These are phyloP conservation scores for Crucibulum laeve DNA, from an alignment of 768 basidiomycete species.

Conservation along the genomic window DNA sequence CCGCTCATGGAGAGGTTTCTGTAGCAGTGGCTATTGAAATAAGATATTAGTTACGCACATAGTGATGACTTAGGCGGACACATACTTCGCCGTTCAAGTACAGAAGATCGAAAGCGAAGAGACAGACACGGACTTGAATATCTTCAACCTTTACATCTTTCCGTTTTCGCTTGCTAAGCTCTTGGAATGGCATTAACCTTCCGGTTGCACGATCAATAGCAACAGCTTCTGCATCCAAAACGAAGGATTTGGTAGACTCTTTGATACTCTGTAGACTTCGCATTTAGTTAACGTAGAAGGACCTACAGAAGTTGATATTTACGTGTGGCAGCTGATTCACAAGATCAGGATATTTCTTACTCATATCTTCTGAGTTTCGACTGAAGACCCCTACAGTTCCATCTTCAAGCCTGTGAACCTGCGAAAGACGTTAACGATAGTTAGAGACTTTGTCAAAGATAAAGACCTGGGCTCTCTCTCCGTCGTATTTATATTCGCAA, in stretches of 20 bases:
- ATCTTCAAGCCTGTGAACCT: constrained; percentile 82
- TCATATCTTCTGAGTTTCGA: constrained; percentile 99
- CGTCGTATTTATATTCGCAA: constrained; percentile 99
- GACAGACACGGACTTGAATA: constrained; percentile 92
- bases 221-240: constrained; percentile 94
- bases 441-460: neutral
- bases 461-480: constrained; percentile 87
- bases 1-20: constrained; percentile 69
- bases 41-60: neutral
- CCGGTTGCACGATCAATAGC: constrained; percentile 84
- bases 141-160: constrained; percentile 99
- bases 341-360: constrained; percentile 98
- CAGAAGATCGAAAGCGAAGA: constrained; percentile 96
- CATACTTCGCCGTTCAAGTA: constrained; percentile 94
- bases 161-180: constrained; percentile 88
- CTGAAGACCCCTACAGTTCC: constrained; percentile 91
- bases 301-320: constrained; percentile 10
- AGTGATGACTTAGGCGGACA: constrained; percentile 1
- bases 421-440: constrained; percentile 3
- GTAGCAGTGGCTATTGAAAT: constrained; percentile 68
- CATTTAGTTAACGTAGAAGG: neutral
- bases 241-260: constrained; percentile 80
- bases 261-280: constrained; percentile 68
- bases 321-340: constrained; percentile 89
- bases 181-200: constrained; percentile 96